phyloP scores from a whole-genome alignment of 2,329 filamentous ascomycete genomes.

The Beauveria sp. region DNA sequence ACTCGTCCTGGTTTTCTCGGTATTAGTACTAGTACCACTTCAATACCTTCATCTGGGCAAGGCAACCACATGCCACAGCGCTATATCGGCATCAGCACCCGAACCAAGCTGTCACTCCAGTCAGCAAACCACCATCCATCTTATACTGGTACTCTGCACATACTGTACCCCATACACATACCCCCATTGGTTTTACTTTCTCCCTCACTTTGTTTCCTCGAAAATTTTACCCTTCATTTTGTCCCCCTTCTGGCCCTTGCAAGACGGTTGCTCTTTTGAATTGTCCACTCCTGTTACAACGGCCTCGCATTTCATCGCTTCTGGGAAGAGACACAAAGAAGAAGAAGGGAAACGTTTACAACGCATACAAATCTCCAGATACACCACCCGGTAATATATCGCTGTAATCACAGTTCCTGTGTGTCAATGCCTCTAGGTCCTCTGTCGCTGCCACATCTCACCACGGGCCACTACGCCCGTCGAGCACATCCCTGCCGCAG shows the following conservation, averaged over 20 bases:
- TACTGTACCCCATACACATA: background rate
- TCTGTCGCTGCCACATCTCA: background rate
- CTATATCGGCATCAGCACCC: background rate
- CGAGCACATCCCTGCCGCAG: background rate
- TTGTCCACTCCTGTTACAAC: background rate
- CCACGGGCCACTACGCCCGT: background rate
- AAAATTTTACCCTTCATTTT: background rate
- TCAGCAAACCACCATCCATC: background rate
- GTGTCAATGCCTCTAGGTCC: constrained; percentile 6
- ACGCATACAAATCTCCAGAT: background rate
- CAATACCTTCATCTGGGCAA: background rate
- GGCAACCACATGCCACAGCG: background rate
- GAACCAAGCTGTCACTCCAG: background rate
- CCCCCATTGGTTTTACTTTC: background rate
- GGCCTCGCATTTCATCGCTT: background rate
- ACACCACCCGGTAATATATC: background rate
- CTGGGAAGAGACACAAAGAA: background rate
- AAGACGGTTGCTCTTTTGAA: background rate
- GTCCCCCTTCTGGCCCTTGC: background rate
- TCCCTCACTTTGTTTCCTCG: background rate
- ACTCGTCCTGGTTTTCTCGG: background rate
- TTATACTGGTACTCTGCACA: background rate
- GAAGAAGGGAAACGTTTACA: background rate
- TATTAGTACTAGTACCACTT: background rate
- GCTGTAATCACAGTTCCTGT: background rate